Conservation (phyloP, 345 rosid species). For the Passiflora organensis region DNA sequence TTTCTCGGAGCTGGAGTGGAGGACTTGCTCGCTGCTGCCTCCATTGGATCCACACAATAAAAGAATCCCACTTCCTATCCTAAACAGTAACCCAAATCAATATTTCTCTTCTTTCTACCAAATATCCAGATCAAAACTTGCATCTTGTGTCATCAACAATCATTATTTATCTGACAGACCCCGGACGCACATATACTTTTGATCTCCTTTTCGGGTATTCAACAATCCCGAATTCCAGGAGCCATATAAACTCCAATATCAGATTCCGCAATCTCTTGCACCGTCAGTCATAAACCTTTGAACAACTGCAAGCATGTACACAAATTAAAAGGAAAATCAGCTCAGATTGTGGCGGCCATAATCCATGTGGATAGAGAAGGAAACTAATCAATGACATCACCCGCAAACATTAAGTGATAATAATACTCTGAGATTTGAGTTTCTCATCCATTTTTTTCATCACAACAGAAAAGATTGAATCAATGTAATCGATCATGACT, state of each 20-base stretch:
- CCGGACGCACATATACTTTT: neutral
- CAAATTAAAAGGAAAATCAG: neutral
- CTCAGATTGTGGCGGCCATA: neutral
- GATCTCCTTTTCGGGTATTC: constrained; percentile 1
- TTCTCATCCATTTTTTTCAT: neutral
- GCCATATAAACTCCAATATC: constrained; percentile 15
- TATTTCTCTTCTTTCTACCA: constrained; percentile 19
- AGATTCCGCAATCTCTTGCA: constrained; percentile 10
- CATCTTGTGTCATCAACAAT: constrained; percentile 11
- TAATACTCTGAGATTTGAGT: neutral
- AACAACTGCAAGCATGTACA: constrained; percentile 4
- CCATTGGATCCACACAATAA: constrained; percentile 24
- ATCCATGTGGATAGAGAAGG: neutral
- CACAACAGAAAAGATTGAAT: neutral
- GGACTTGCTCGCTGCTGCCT: constrained; percentile 6
- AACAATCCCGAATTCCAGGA: constrained; percentile 6
- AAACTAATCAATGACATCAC: neutral
- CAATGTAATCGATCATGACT: neutral
- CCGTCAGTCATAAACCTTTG: constrained; percentile 22
- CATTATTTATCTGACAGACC: constrained; percentile 3
- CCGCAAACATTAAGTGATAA: constrained; percentile 1
- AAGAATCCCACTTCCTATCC: neutral
- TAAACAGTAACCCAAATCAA: neutral
- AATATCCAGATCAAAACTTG: constrained; percentile 38
- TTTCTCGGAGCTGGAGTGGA: constrained; percentile 29